A percentile compares a stretch with the other conserved stretches of the same genome.
Conservation (phyloP, 2,329 filamentous ascomycete genomes). For the Purpureocillium lavendulum region DNA sequence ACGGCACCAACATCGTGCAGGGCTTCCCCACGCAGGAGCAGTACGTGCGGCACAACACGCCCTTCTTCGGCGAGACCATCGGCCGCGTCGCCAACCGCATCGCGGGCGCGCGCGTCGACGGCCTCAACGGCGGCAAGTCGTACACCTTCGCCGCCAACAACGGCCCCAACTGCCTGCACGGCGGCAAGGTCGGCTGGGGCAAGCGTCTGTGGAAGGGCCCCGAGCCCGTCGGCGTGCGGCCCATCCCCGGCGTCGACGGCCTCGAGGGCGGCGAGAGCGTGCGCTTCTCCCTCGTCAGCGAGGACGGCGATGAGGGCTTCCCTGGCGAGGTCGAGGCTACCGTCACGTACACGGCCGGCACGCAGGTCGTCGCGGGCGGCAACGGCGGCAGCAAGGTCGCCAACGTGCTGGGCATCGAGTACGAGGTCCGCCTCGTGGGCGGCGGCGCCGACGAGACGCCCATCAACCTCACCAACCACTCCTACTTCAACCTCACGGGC, state of each 20-base stretch:
- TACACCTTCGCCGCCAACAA: constrained; percentile 72
- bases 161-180: constrained; percentile 67
- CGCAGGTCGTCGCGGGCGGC: constrained; percentile 53
- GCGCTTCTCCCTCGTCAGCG: constrained; percentile 57
- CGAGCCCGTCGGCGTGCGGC: constrained; percentile 42
- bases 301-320: constrained; percentile 82
- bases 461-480: constrained; percentile 93
- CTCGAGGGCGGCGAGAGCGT: constrained; percentile 57
- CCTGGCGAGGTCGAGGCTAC: constrained; percentile 74
- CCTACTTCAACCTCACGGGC: constrained; percentile 61
- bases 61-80: constrained; percentile 90
- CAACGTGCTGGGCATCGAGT: constrained; percentile 75
- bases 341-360: constrained; percentile 71
- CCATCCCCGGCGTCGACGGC: constrained; percentile 40
- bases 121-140: constrained; percentile 60
- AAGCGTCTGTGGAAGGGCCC: constrained; percentile 72
- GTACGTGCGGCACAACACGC: constrained; percentile 66
- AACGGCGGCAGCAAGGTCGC: no score
- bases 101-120: constrained; percentile 58
- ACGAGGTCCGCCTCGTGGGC: constrained; percentile 73
- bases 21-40: constrained; percentile 68
- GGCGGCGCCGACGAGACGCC: constrained; percentile 81
- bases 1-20: constrained; percentile 78
- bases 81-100: constrained; percentile 80
- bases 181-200: constrained; percentile 69